Percentiles rank a stretch among this genome's conserved stretches.
These are phyloP conservation scores for Tricholoma sp. DNA, from an alignment of 768 basidiomycete species.

Conservation along the genomic window DNA sequence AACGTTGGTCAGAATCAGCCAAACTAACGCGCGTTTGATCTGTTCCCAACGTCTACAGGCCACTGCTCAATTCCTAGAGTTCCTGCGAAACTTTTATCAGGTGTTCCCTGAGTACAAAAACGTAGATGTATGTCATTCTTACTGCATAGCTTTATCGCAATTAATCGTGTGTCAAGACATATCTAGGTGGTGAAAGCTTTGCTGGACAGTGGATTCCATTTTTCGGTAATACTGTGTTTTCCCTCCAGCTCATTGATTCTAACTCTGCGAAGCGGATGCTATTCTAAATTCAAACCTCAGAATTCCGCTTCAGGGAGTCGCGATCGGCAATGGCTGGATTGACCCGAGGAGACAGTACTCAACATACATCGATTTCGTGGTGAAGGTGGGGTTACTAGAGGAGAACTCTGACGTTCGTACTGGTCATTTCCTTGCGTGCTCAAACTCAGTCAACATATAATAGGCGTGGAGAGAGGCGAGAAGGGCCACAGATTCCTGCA, in stretches of 20 bases:
- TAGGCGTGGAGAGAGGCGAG: constrained; percentile 63
- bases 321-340: constrained; percentile 99
- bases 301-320: constrained; percentile 68
- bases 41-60: constrained; percentile 41
- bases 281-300: constrained; percentile 58
- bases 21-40: background rate
- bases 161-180: constrained; percentile 60
- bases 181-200: constrained; percentile 92
- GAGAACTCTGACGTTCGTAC: constrained; percentile 57
- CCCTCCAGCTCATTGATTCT: background rate
- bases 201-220: constrained; percentile 98
- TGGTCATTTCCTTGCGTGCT: constrained; percentile 3
- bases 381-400: constrained; percentile 75
- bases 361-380: constrained; percentile 81
- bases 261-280: constrained; percentile 56
- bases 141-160: background rate
- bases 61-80: constrained; percentile 72
- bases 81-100: constrained; percentile 81
- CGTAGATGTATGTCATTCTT: constrained; percentile 64
- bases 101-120: constrained; percentile 85
- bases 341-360: constrained; percentile 87
- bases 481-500: constrained; percentile 54
- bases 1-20: background rate
- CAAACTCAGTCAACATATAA: background rate
- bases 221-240: constrained; percentile 53